A percentile compares a stretch with the other conserved stretches of the same genome.
phyloP scores from a whole-genome alignment of 176 grass and related monocot genomes.

The Melocanna baccifera region DNA sequence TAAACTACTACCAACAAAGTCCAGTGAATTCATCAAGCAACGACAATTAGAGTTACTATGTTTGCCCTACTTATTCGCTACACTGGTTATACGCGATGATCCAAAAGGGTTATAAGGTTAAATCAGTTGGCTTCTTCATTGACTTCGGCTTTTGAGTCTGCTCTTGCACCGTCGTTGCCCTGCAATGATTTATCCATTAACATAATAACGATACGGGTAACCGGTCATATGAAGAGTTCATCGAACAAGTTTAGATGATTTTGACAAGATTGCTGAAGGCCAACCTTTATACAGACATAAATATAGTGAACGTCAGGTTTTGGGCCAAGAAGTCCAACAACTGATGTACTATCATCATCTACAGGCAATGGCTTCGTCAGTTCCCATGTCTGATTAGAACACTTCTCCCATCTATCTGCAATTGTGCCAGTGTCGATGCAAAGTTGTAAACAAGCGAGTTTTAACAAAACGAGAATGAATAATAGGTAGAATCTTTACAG shows the following conservation, averaged over 20 bases:
- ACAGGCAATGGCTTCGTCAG: conserved; percentile 73
- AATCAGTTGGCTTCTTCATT: conserved; percentile 21
- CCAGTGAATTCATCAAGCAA: neutral
- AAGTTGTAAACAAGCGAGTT: neutral
- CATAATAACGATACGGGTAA: neutral
- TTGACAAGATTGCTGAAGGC: neutral
- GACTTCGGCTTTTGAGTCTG: neutral
- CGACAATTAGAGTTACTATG: neutral
- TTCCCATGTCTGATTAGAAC: conserved; percentile 57
- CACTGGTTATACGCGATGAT: conserved; percentile 23
- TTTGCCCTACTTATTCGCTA: conserved; percentile 43
- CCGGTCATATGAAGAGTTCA: neutral
- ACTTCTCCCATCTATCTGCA: conserved; percentile 73
- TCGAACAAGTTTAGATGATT: neutral
- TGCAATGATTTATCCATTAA: neutral
- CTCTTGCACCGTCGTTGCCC: neutral
- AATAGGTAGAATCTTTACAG: neutral
- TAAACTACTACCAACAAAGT: neutral
- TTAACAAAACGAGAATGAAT: neutral
- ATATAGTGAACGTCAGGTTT: conserved; percentile 96
- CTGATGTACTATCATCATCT: conserved; percentile 48
- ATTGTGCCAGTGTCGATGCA: neutral
- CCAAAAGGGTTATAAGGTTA: conserved; percentile 4
- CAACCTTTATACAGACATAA: conserved; percentile 89
- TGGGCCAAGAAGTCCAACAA: conserved; percentile 51